Base-by-base conservation (phyloP, 1,139 yeast species). In the Wickerhamomyces sp. region DNA sequence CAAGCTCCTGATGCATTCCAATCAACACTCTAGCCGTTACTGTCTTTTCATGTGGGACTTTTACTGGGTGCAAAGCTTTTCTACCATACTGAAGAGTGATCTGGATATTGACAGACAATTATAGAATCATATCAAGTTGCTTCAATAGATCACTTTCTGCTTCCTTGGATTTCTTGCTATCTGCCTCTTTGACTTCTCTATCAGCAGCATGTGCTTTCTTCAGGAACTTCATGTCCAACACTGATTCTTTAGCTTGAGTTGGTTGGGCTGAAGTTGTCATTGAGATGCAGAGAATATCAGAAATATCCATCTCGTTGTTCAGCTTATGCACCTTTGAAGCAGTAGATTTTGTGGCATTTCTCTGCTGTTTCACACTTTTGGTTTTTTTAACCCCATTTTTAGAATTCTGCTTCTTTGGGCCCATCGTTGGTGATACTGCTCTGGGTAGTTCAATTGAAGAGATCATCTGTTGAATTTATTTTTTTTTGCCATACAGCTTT, bases 81-180 rank as follows among this genome's bases (percentile, higher is more conserved):
- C n/a, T n/a, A n/a, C n/a, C n/a, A n/a, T n/a, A n/a, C n/a, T n/a
- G n/a, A n/a, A n/a, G n/a, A n/a, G n/a, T n/a, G n/a, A n/a, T n/a
- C n/a, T n/a, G n/a, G n/a, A n/a, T n/a, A n/a, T n/a, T n/a, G n/a
- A n/a, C n/a, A n/a, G n/a, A n/a, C n/a, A n/a, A n/a, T 69, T 51
- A 74, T 47, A 40, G 35, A 14, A 40, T 34, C n/a, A 23, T 21
- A 14, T 79, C 86, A 42, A 82, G 59, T 55, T 82, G 89, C 37
- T 64, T 61, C 32, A 67, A 52, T 34, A 83, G 54, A 37, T 74
- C 81, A 28, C 62, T 61, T 26, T 78, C 75, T 3, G 74, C 69
- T 35, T 63, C 55, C 44, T 69, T 64, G 30, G 66, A 60, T 37
- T 61, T 53, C 17, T 56, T 55, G 40, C 62, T 59, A 13, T 55